phyloP scores from a whole-genome alignment of 768 basidiomycete species.

The Lactifluus subvellereus region DNA sequence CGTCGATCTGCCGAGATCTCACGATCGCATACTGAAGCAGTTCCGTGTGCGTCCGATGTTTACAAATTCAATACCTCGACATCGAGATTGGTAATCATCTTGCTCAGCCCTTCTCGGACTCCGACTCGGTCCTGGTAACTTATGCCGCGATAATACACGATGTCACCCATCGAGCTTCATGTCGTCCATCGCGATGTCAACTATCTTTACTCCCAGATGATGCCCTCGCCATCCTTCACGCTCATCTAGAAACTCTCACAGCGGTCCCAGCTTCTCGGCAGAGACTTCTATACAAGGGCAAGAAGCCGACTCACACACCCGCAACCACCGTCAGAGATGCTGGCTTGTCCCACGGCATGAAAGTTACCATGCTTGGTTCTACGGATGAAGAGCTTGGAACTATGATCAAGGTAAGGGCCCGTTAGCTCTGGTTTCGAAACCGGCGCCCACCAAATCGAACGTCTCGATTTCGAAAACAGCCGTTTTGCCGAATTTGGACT shows the following conservation, averaged over 20 bases:
- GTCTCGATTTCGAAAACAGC: too few species aligned
- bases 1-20: too few species aligned
- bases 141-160: background rate
- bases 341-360: conserved; percentile 60
- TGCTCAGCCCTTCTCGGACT: background rate
- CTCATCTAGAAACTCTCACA: conserved; percentile 55
- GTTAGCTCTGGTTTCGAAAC: background rate
- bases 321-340: conserved; percentile 32
- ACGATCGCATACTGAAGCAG: background rate
- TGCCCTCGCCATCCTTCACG: conserved; percentile 49
- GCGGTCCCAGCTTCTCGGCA: conserved; percentile 59
- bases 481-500: too few species aligned
- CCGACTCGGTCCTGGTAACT: background rate
- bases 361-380: conserved; percentile 66
- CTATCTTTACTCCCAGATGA: conserved; percentile 6
- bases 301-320: conserved; percentile 37
- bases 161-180: conserved; percentile 1
- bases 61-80: background rate
- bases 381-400: conserved; percentile 52
- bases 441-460: too few species aligned
- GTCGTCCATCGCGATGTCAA: conserved; percentile 6
- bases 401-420: conserved; percentile 37
- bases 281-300: conserved; percentile 71
- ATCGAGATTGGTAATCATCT: background rate
- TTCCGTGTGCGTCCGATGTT: conserved; percentile 5